A percentile compares a stretch with the other conserved stretches of the same genome.
Evolutionary conservation across 176 grass and related monocot genomes (phyloP).

Genomic region (Urochloa ruziziensis): DNA sequence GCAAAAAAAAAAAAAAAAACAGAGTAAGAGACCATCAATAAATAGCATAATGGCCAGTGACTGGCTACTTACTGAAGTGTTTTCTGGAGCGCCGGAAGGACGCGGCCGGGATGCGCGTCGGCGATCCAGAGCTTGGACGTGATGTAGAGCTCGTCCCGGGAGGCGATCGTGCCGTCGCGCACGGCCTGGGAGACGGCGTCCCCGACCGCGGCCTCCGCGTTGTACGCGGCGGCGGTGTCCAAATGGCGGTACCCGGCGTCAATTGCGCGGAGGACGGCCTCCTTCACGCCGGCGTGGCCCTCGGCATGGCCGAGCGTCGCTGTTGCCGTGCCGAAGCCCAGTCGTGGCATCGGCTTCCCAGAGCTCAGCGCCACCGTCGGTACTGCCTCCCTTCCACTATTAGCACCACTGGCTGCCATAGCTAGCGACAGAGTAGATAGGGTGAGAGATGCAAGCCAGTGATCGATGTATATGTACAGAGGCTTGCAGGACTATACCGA

Average conservation of each 20-base stretch:
- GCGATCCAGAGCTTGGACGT: conserved; percentile 42
- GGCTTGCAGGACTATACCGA: no score
- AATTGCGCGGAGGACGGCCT: conserved; percentile 24
- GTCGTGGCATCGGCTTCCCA: conserved; percentile 22
- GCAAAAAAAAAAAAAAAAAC: no score
- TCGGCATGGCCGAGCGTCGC: background rate
- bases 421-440: no score
- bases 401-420: no score
- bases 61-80: conserved; percentile 12
- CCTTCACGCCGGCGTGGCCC: background rate
- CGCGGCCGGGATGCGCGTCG: background rate
- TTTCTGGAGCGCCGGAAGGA: conserved; percentile 26
- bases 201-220: conserved; percentile 18
- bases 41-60: no score
- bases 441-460: no score
- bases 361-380: background rate
- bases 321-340: conserved; percentile 42
- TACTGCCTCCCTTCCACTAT: no score
- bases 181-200: conserved; percentile 8
- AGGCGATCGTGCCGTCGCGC: background rate
- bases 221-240: conserved; percentile 28
- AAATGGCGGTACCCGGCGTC: conserved; percentile 40
- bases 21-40: no score
- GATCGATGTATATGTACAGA: no score
- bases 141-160: conserved; percentile 37